A percentile compares a stretch with the other conserved stretches of the same genome.
These are phyloP conservation scores for Pseudogymnoascus sp. DNA, from an alignment of 2,329 filamentous ascomycete genomes.

Conservation along the genomic window DNA sequence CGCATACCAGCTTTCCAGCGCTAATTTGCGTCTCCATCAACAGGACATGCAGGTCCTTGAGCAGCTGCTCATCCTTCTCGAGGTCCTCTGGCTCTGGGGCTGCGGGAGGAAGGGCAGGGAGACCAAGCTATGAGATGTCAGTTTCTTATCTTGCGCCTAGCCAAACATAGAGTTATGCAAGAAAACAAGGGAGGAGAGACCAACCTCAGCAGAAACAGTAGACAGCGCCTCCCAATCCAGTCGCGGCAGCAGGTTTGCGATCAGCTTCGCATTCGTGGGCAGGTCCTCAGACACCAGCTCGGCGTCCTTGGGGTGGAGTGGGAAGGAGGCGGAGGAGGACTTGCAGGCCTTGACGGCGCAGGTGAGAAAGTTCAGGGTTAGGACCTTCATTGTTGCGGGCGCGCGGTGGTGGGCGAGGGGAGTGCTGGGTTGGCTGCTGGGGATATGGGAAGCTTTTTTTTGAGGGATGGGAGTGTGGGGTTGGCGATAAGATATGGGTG, in stretches of 20 bases:
- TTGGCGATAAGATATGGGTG: slow-evolving; percentile 2
- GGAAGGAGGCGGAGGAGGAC: slow-evolving; percentile 68
- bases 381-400: slow-evolving; percentile 67
- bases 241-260: slow-evolving; percentile 77
- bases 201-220: slow-evolving; percentile 68
- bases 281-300: slow-evolving; percentile 80
- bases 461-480: slow-evolving; percentile 4
- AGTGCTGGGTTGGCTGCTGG: not conserved
- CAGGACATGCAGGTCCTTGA: slow-evolving; percentile 71
- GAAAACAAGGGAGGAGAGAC: slow-evolving; percentile 19
- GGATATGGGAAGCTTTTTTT: slow-evolving; percentile 3
- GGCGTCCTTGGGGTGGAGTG: slow-evolving; percentile 84
- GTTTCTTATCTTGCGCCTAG: slow-evolving; percentile 10
- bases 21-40: slow-evolving; percentile 84
- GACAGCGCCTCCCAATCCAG: slow-evolving; percentile 81
- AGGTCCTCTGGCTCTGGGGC: slow-evolving; percentile 56
- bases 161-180: not conserved
- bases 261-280: slow-evolving; percentile 70
- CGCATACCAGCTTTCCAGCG: slow-evolving; percentile 84
- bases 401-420: not conserved
- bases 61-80: slow-evolving; percentile 56
- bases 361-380: slow-evolving; percentile 92
- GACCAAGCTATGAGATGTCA: slow-evolving; percentile 59
- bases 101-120: slow-evolving; percentile 60
- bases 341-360: slow-evolving; percentile 97